Evolutionary conservation across 2,329 filamentous ascomycete species (phyloP), one percentile per base, ranked within the genome.

Genomic region (Fusarium xyrophilum): DNA sequence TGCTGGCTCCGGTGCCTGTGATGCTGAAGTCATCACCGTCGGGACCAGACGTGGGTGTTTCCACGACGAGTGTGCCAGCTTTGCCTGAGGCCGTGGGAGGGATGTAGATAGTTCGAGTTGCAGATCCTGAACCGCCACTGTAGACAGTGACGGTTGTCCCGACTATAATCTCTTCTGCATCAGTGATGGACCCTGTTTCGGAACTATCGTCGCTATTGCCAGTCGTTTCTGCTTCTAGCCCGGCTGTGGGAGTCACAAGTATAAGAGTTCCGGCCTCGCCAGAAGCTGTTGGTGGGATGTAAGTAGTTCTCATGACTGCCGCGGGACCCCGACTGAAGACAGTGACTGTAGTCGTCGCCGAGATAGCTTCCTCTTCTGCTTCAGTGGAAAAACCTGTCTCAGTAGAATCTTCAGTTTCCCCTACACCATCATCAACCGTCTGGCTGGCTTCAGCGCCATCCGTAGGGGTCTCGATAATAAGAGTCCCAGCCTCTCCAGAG

Each of bases 31-130:
- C 28, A 23, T 27, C 33, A 8, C 12, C 9, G 3, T n/a, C 21
- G 2, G 39, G 21, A 9, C 13, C 46, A 38, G 46, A 47, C 9
- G 52, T 38, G 0, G 60, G 60, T 0, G 60, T 48, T 10, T 64
- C 61, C 6, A 65, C 17, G 4, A 65, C 25, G 7, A 65, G 28
- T 2, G 63, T 65, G 0, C 63, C 63, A 5, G 54, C 38, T 40
- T 55, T 61, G 3, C 17, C 55, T 0, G 60, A 51, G 0, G 3
- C 48, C 3, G 47, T 55, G 1, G 62, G 62, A 1, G 60, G 62
- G 3, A 54, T 60, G 1, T 65, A 65, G 6, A 54, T 15, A 8
- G 62, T 65, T 15, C 17, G 38, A 2, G 60, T 54, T 5, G 17
- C 40, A 17, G 62, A 54, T 0, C 19, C 62, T 14, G 60, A 28